phyloP scores from a whole-genome alignment of 345 rosid genomes.

The Mangifera indica region DNA sequence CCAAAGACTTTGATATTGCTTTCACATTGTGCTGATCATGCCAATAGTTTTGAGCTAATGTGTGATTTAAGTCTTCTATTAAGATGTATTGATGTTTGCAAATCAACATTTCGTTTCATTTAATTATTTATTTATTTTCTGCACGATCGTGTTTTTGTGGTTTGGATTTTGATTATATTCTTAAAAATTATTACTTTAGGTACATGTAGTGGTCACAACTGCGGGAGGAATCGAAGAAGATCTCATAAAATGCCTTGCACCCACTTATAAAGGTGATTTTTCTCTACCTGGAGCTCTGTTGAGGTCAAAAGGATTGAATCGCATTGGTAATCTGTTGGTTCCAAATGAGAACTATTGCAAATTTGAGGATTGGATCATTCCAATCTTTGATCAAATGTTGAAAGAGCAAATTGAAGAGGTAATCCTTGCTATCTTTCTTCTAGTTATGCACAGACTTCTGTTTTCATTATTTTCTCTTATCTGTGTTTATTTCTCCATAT shows the following conservation, averaged over 20 bases:
- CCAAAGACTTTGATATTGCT: background rate
- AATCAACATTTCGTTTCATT: too few relatives aligned
- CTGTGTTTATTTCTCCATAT: too few relatives aligned
- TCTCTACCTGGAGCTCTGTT: slow-evolving; percentile 70
- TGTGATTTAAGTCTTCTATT: too few relatives aligned
- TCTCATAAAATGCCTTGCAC: slow-evolving; percentile 92
- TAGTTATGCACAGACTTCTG: background rate
- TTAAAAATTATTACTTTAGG: slow-evolving; percentile 58
- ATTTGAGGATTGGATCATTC: slow-evolving; percentile 96
- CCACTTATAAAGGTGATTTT: slow-evolving; percentile 87
- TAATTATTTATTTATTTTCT: background rate
- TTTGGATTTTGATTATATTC: slow-evolving; percentile 4
- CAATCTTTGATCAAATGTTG: slow-evolving; percentile 85
- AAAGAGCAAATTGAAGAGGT: slow-evolving; percentile 92
- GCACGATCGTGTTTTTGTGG: background rate
- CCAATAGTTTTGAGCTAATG: too few relatives aligned
- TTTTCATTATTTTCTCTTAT: too few relatives aligned
- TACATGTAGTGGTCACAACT: slow-evolving; percentile 90
- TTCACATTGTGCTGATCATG: too few relatives aligned
- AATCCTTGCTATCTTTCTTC: slow-evolving; percentile 4
- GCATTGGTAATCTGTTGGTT: slow-evolving; percentile 88
- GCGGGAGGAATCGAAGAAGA: slow-evolving; percentile 99
- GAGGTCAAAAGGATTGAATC: slow-evolving; percentile 83
- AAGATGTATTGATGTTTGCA: too few relatives aligned
- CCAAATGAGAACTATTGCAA: slow-evolving; percentile 96